Percentiles rank a stretch among this genome's conserved stretches.
Evolutionary conservation across 495 filamentous ascomycete genomes (phyloP).

Genomic region (Neurospora tetrasperma): DNA sequence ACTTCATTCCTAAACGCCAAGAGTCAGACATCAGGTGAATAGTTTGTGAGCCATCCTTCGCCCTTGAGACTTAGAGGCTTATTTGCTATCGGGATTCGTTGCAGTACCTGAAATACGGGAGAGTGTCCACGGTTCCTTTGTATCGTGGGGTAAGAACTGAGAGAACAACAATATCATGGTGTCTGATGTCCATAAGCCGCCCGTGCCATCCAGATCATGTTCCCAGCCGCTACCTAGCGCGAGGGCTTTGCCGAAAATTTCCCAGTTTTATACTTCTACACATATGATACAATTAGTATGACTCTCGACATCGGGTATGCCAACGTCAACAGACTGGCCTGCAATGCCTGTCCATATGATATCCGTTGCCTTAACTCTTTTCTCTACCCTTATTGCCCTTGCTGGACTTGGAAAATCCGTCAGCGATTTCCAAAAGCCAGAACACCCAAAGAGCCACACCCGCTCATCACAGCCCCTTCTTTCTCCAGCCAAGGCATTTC

Average conservation of each 20-base stretch:
- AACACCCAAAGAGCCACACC: neutral
- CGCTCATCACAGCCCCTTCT: neutral
- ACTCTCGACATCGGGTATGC: neutral
- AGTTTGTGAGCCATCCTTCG: neutral
- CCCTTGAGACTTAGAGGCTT: neutral
- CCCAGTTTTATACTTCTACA: neutral
- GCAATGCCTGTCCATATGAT: neutral
- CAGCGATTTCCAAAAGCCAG: neutral
- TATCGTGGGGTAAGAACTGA: neutral
- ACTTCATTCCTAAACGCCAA: neutral
- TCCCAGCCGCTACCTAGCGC: neutral
- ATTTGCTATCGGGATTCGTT: neutral
- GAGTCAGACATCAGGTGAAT: neutral
- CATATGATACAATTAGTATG: neutral
- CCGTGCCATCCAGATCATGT: neutral
- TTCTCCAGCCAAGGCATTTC: neutral
- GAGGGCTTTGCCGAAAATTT: neutral
- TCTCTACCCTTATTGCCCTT: too few species aligned
- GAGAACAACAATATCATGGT: neutral
- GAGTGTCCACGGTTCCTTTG: neutral
- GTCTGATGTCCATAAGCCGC: neutral
- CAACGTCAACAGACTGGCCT: neutral
- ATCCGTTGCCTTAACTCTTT: too few species aligned
- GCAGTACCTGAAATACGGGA: neutral
- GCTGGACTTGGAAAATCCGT: neutral